phyloP scores from a whole-genome alignment of 345 rosid genomes.

The Murraya koenigii region DNA sequence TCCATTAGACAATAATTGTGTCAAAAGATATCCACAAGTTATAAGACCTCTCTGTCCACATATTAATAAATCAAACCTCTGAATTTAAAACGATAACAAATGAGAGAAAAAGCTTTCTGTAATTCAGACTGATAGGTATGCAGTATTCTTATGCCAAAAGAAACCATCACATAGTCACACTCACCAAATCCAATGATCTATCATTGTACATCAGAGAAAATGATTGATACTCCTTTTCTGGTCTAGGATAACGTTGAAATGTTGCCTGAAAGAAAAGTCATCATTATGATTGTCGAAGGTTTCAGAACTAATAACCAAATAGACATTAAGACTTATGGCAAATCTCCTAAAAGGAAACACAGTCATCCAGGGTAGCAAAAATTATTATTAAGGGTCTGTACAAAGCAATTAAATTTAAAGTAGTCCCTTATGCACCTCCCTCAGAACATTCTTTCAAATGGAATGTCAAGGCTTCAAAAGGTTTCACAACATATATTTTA shows the following conservation, averaged over 20 bases:
- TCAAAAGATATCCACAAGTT: conserved; percentile 6
- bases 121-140: neutral
- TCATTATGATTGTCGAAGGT: neutral
- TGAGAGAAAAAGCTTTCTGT: neutral
- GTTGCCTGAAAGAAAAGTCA: conserved; percentile 58
- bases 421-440: neutral
- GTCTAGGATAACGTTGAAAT: conserved; percentile 91
- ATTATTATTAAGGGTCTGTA: neutral
- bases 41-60: neutral
- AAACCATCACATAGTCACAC: conserved; percentile 18
- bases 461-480: neutral
- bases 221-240: conserved; percentile 97
- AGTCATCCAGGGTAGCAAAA: neutral
- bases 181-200: conserved; percentile 86
- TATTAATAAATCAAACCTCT: neutral
- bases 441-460: neutral
- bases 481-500: neutral
- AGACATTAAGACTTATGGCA: neutral
- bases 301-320: neutral
- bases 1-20: conserved; percentile 13
- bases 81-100: neutral
- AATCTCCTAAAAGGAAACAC: neutral
- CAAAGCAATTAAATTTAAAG: neutral
- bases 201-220: conserved; percentile 86
- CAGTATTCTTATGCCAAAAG: neutral